Base-by-base conservation (phyloP, 768 basidiomycete genomes). In the Inosperma sp. region DNA sequence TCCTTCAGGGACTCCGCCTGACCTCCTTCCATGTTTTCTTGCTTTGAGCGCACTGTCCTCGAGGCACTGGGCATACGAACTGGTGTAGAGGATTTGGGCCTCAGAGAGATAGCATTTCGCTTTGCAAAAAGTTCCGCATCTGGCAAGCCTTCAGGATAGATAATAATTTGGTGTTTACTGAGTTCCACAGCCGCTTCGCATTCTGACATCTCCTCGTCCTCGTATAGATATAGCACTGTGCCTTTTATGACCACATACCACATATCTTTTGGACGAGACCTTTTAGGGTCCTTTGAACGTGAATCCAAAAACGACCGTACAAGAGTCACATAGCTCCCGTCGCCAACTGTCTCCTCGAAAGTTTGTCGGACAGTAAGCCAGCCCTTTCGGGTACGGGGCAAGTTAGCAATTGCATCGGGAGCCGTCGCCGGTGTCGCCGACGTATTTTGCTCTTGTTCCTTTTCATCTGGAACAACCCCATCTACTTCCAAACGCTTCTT, bases 181-280 rank as follows among this genome's bases (percentile, higher is more conserved):
- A 97, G 72, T 64, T 95, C 88, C 36, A 98, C 78, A n/a, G 85
- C 94, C 3, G 86, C 92, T 62, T 86, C 86, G 68, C 91, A 93
- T 58, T 97, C 94, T 47, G 79, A 79, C 84, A 90, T 89, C 13
- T 74, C 77, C 69, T 96, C 93, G 67, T 94, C 89, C 67, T 95
- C 93, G 69, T 96, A 97, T 17, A 98, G 72, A 68, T 92, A 97
- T 25, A 98, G 71, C 31, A 95, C 84, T 60, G 82, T 86, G 36
- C 88, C 90, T 75, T 97, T 97, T 65, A 98, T 77, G 6, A 86
- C 91, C 47, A 86, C 88, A 65, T 85, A 96, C 84, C 89, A 96
- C 79, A 80, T 85, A 65, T 96, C 94, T 69, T 91, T 92, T 13
- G 93, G 91, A 43, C 88, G 78, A 12, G 86, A 83, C 34, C 80